Evolutionary conservation across 2,329 filamentous ascomycete genomes (phyloP).

Genomic region (Botryosphaeria agaves): DNA sequence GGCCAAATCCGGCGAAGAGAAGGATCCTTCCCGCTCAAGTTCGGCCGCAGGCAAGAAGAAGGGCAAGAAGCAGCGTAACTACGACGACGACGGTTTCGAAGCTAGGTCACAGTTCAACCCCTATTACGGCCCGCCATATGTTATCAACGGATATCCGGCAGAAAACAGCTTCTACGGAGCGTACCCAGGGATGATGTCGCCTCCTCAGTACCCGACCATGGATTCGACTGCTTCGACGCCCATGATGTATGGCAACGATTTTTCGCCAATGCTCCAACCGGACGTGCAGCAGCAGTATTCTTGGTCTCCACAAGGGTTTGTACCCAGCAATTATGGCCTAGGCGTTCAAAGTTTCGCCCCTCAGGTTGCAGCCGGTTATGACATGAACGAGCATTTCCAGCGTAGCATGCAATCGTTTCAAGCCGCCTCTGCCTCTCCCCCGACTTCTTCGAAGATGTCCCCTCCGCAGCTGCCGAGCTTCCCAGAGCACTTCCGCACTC

Average conservation of each 20-base stretch:
- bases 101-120: conserved; percentile 54
- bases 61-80: conserved; percentile 46
- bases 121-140: conserved; percentile 42
- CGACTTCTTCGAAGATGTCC: conserved; percentile 20
- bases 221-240: conserved; percentile 11
- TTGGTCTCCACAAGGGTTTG: conserved; percentile 11
- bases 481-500: conserved; percentile 8
- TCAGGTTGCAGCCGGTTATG: conserved; percentile 5
- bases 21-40: conserved; percentile 70
- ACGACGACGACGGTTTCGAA: conserved; percentile 47
- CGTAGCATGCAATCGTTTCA: conserved; percentile 28
- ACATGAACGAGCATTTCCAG: conserved; percentile 27
- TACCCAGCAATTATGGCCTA: conserved; percentile 5
- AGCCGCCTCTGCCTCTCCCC: conserved; percentile 13
- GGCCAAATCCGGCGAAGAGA: conserved; percentile 53
- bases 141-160: conserved; percentile 30
- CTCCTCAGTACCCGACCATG: conserved; percentile 12
- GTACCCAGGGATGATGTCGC: conserved; percentile 12
- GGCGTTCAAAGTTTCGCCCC: background rate
- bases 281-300: conserved; percentile 18
- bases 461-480: conserved; percentile 16
- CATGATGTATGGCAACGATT: conserved; percentile 13
- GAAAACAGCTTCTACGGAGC: conserved; percentile 30
- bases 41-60: conserved; percentile 68
- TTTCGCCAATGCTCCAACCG: conserved; percentile 17